phyloP scores from a whole-genome alignment of 495 filamentous ascomycete genomes.

The Penicillium manginii region DNA sequence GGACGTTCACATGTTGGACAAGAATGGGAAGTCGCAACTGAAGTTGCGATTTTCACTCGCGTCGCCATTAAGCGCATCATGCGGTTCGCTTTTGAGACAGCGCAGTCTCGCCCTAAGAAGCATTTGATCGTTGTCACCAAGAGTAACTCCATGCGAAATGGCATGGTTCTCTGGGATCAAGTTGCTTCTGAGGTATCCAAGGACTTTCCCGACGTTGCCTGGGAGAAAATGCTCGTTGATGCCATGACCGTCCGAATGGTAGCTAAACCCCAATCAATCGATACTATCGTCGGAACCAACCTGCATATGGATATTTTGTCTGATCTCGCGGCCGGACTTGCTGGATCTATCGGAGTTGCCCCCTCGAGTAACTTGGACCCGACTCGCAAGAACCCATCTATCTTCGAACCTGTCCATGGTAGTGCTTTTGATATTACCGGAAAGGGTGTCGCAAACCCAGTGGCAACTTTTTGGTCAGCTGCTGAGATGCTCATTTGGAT shows the following conservation, averaged over 20 bases:
- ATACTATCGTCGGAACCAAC: slow-evolving; percentile 57
- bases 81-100: slow-evolving; percentile 53
- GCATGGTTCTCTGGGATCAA: slow-evolving; percentile 56
- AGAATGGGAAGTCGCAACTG: slow-evolving; percentile 51
- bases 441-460: slow-evolving; percentile 66
- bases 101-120: slow-evolving; percentile 41
- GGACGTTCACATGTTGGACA: slow-evolving; percentile 45
- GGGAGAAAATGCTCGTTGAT: slow-evolving; percentile 57
- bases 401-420: slow-evolving; percentile 67
- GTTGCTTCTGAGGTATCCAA: slow-evolving; percentile 40
- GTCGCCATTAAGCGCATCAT: slow-evolving; percentile 53
- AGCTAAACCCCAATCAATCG: slow-evolving; percentile 46
- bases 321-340: slow-evolving; percentile 54
- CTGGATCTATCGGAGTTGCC: slow-evolving; percentile 53
- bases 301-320: slow-evolving; percentile 56
- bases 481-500: slow-evolving; percentile 68
- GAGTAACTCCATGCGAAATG: slow-evolving; percentile 54
- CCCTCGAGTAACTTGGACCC: slow-evolving; percentile 63
- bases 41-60: slow-evolving; percentile 52
- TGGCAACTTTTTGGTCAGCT: slow-evolving; percentile 66
- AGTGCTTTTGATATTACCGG: slow-evolving; percentile 69
- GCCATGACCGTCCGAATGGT: slow-evolving; percentile 58
- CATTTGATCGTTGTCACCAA: slow-evolving; percentile 55
- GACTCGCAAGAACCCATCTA: slow-evolving; percentile 55
- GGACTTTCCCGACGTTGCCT: slow-evolving; percentile 51